phyloP scores from a whole-genome alignment of 495 filamentous ascomycete species.

The Oidiodendron maius region DNA sequence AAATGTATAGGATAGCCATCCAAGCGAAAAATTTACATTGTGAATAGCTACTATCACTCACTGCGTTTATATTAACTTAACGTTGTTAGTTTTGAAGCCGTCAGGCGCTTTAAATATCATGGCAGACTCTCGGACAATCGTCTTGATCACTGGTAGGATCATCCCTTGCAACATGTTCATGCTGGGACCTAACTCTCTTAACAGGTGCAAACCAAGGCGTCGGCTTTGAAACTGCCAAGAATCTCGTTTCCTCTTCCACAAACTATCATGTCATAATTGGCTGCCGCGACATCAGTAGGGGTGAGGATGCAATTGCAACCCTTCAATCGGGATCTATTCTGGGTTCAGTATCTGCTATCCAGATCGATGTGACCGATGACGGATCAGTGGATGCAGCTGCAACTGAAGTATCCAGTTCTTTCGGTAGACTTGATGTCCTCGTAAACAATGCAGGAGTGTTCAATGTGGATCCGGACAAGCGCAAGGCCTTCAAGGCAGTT shows the following conservation, averaged over 20 bases:
- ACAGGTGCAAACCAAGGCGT: conserved; percentile 34
- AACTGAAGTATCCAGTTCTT: conserved; percentile 21
- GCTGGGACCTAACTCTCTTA: neutral
- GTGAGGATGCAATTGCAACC: conserved; percentile 21
- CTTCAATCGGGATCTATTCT: conserved; percentile 18
- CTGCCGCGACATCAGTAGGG: conserved; percentile 26
- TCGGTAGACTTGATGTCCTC: conserved; percentile 45
- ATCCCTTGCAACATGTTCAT: neutral
- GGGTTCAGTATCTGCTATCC: conserved; percentile 10
- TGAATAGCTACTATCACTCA: too few species aligned
- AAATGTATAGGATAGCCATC: too few species aligned
- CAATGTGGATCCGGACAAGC: conserved; percentile 13
- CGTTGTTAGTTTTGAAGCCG: too few species aligned
- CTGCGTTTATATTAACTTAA: too few species aligned
- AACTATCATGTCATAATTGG: conserved; percentile 34
- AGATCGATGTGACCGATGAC: conserved; percentile 38
- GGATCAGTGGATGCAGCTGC: conserved; percentile 33
- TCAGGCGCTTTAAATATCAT: too few species aligned
- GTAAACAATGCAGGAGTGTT: conserved; percentile 54
- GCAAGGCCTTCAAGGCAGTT: neutral
- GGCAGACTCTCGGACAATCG: conserved; percentile 3
- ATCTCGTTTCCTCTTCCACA: conserved; percentile 23
- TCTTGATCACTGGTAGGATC: conserved; percentile 12
- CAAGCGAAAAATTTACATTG: too few species aligned
- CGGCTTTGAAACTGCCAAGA: conserved; percentile 29